A percentile compares a stretch with the other conserved stretches of the same genome.
phyloP scores from a whole-genome alignment of 2,329 filamentous ascomycete genomes.

The Aspergillus sp. region DNA sequence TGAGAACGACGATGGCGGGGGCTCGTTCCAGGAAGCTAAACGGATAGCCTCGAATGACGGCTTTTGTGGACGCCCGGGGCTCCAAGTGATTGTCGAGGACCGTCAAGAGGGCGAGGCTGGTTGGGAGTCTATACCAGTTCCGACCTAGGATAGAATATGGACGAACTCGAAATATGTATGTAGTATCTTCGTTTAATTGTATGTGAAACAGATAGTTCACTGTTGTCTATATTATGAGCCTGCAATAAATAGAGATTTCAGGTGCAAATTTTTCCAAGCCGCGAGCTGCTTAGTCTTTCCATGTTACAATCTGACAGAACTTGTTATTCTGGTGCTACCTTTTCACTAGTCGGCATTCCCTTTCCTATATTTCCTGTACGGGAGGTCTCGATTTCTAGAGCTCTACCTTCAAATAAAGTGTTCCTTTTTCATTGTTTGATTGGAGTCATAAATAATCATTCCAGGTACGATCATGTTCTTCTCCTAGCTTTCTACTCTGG shows the following conservation, averaged over 20 bases:
- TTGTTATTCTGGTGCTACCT: neutral
- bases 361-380: neutral
- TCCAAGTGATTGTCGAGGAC: conserved; percentile 47
- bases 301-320: neutral
- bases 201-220: conserved; percentile 1
- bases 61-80: conserved; percentile 44
- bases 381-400: neutral
- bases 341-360: neutral
- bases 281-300: neutral
- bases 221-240: neutral
- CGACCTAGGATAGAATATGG: conserved; percentile 20
- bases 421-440: neutral
- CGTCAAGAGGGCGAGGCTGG: conserved; percentile 45
- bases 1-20: conserved; percentile 26
- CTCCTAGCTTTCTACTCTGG: neutral
- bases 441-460: neutral
- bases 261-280: neutral
- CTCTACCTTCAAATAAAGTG: neutral
- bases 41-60: conserved; percentile 45
- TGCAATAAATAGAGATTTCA: neutral
- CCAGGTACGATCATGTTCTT: neutral
- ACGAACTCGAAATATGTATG: neutral
- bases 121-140: conserved; percentile 46
- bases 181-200: neutral
- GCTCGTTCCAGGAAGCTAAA: conserved; percentile 40